phyloP scores from a whole-genome alignment of 1,139 yeast species.

The Hansenula anomala region DNA sequence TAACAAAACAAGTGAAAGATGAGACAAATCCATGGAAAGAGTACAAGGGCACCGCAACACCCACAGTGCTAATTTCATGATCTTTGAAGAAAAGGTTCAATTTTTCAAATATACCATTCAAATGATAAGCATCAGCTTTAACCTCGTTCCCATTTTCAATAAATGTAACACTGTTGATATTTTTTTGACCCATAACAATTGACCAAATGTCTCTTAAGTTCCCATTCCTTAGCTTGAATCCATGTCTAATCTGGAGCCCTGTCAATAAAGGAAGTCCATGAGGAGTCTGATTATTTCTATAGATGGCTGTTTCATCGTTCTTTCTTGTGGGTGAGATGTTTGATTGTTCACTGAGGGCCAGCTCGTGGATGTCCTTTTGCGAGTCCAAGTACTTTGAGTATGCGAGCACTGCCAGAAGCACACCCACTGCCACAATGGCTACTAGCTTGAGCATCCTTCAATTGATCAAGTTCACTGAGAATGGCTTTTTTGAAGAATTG shows the following conservation, averaged over 20 bases:
- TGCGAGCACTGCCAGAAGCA: neutral
- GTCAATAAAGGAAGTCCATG: conserved; percentile 57
- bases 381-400: conserved; percentile 26
- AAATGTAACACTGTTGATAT: conserved; percentile 6
- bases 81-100: conserved; percentile 9
- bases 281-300: conserved; percentile 61
- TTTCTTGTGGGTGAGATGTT: conserved; percentile 51
- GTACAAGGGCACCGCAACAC: conserved; percentile 24
- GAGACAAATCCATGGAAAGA: conserved; percentile 26
- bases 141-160: conserved; percentile 4
- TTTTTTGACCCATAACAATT: conserved; percentile 27
- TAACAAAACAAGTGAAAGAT: conserved; percentile 27
- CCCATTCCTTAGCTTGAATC: conserved; percentile 64
- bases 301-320: conserved; percentile 55
- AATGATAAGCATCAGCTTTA: conserved; percentile 7
- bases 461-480: neutral
- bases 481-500: neutral
- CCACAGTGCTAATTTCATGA: conserved; percentile 19
- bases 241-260: conserved; percentile 60
- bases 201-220: conserved; percentile 65
- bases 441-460: neutral
- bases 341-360: conserved; percentile 59
- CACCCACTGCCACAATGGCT: neutral
- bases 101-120: conserved; percentile 23
- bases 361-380: conserved; percentile 47